Evolutionary conservation across 2,329 filamentous ascomycete species (phyloP).

Genomic region (Neonectria punicea): DNA sequence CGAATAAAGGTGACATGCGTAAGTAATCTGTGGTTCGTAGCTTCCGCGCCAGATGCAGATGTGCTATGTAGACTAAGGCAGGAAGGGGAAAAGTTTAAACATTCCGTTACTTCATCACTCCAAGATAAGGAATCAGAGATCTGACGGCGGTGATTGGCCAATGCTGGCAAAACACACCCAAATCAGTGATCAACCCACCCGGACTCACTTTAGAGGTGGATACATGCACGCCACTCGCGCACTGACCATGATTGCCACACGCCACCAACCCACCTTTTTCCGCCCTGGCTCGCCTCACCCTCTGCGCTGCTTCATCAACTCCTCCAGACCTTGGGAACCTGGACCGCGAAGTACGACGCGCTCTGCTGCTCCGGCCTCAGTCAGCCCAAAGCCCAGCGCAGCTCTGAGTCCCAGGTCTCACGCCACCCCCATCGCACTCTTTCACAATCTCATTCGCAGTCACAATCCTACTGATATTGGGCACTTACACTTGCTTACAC

Average conservation of each 20-base stretch:
- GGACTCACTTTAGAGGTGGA: background rate
- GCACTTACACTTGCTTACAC: background rate
- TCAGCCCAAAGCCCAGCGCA: background rate
- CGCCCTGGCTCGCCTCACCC: too few species aligned
- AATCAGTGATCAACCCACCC: background rate
- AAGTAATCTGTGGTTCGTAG: background rate
- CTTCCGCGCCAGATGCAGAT: conserved; percentile 17
- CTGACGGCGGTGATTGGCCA: conserved; percentile 21
- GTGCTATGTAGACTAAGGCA: conserved; percentile 1
- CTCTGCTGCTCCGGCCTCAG: background rate
- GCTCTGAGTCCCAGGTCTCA: background rate
- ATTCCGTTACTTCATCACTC: conserved; percentile 28
- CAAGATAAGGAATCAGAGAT: conserved; percentile 23
- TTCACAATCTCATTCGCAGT: background rate
- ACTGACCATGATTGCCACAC: conserved; percentile 9
- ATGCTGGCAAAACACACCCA: background rate
- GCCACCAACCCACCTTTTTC: conserved; percentile 10
- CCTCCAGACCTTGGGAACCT: background rate
- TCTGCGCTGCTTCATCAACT: background rate
- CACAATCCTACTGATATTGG: background rate
- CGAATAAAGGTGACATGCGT: background rate
- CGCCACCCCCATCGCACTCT: background rate
- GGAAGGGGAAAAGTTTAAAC: conserved; percentile 13
- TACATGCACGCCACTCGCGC: conserved; percentile 20
- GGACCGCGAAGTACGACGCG: background rate